These are phyloP conservation scores for Dactylellina cionopaga DNA, from an alignment of 2,329 filamentous ascomycete species.

Conservation along the genomic window DNA sequence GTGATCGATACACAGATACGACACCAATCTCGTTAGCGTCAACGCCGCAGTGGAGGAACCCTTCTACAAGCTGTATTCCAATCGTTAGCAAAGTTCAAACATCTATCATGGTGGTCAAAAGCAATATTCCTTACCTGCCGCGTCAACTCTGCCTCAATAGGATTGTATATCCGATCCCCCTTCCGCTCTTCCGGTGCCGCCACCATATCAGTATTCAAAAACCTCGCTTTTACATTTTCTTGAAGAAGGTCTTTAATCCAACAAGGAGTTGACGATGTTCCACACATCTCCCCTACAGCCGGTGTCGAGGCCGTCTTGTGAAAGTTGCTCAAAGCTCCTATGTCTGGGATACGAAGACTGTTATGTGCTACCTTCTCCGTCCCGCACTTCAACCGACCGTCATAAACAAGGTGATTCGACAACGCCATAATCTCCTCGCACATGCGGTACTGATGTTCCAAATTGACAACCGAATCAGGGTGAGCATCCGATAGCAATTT, in stretches of 20 bases:
- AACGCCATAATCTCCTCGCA: conserved; percentile 95
- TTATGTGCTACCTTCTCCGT: conserved; percentile 77
- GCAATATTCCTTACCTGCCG: conserved; percentile 47
- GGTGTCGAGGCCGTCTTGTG: conserved; percentile 40
- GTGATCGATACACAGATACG: conserved; percentile 95
- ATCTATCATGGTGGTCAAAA: background rate
- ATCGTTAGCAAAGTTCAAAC: conserved; percentile 3
- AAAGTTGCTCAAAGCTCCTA: conserved; percentile 66
- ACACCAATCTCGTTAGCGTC: conserved; percentile 82
- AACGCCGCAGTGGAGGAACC: conserved; percentile 79
- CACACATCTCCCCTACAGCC: conserved; percentile 12
- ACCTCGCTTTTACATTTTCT: conserved; percentile 72
- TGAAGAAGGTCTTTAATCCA: conserved; percentile 56
- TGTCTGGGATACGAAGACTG: conserved; percentile 74
- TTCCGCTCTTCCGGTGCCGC: conserved; percentile 75
- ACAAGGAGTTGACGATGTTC: conserved; percentile 37
- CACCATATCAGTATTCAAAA: conserved; percentile 87
- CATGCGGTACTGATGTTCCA: conserved; percentile 98
- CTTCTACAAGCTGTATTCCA: conserved; percentile 77
- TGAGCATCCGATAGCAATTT: conserved; percentile 90
- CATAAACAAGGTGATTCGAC: conserved; percentile 91
- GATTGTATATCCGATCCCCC: conserved; percentile 88
- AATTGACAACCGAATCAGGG: conserved; percentile 84
- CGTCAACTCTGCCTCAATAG: conserved; percentile 73
- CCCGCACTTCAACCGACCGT: conserved; percentile 88